phyloP scores from a whole-genome alignment of 108 stramenopile genomes.

The Cyclotella distinguenda region DNA sequence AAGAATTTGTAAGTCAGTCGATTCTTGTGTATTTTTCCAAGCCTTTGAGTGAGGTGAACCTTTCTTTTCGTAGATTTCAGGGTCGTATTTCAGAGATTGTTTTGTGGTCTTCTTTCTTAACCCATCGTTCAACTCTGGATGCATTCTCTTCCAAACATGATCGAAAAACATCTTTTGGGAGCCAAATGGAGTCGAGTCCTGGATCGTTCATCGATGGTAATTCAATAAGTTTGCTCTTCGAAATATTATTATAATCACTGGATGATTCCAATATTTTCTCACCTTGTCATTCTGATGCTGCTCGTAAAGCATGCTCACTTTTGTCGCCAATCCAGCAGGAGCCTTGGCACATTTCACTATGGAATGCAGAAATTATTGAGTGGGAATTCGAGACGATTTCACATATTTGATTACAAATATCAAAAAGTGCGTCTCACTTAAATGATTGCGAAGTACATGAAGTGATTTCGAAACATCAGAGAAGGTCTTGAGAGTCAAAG shows the following conservation, averaged over 20 bases:
- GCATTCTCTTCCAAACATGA: conserved; percentile 40
- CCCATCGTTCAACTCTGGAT: conserved; percentile 34
- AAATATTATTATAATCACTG: no score
- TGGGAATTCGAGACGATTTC: neutral
- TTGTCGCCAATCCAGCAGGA: conserved; percentile 61
- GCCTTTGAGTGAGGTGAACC: neutral
- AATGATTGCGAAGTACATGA: conserved; percentile 42
- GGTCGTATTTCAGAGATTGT: neutral
- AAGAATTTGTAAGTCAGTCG: neutral
- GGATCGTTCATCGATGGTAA: neutral
- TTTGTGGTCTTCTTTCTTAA: neutral
- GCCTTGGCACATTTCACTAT: conserved; percentile 56
- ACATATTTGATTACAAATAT: neutral
- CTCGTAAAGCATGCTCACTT: conserved; percentile 52
- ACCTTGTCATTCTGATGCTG: conserved; percentile 71
- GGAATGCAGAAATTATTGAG: neutral
- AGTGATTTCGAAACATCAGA: conserved; percentile 45
- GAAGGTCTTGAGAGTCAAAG: conserved; percentile 47
- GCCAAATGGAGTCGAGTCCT: conserved; percentile 39
- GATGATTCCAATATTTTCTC: no score
- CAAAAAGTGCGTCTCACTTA: neutral
- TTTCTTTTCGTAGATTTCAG: neutral
- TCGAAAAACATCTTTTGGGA: conserved; percentile 50
- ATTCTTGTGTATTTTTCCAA: neutral
- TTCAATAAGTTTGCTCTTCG: neutral